Evolutionary conservation across 345 rosid genomes (phyloP), one percentile per base, ranked within the genome.

Genomic region (Zanthoxylum bungeanum): DNA sequence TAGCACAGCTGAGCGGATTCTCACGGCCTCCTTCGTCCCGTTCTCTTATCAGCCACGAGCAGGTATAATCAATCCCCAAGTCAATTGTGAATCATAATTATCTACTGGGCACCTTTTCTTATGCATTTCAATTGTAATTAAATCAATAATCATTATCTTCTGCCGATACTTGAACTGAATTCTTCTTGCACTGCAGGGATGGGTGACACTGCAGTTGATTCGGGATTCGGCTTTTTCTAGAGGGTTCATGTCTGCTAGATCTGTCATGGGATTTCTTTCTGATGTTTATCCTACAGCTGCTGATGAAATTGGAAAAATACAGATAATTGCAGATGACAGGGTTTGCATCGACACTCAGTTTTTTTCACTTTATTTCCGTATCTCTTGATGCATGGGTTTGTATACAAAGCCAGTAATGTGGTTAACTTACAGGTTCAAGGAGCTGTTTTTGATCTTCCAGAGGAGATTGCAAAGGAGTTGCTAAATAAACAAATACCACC

Each of bases 361-460:
- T 3, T 36, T 11, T 22, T 44, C 30, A 52, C 53, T 36, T 69
- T 71, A 34, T 63, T 25, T 50, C 22, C 14, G 51, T 70, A 17
- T 34, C 39, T 55, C 55, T 47, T 28, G 34, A 37, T 39, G 34
- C 22, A 16, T 72, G 69, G 58, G 58, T 63, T 74, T 28, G n/a
- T 72, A 60, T 51, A 58, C 31, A 33, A 60, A 68, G 61, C 68
- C 17, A 27, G 22, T 69, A 46, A 65, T 74, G 61, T 73, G 63
- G 65, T 73, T 73, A 46, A 66, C 75, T 4, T 30, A 76, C 88
- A 94, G 98, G 78, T 92, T 70, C 98, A 90, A 85, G 98, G 97
- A 70, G 97, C 98, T 24, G 93, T 94, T 72, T 94, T 92, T 76
- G 98, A 94, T 85, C 85, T 94, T 56, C 97, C 98, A 0, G 97